A percentile compares a stretch with the other conserved stretches of the same genome.
phyloP scores from a whole-genome alignment of 495 filamentous ascomycete species.

The Neurospora tetrasperma region DNA sequence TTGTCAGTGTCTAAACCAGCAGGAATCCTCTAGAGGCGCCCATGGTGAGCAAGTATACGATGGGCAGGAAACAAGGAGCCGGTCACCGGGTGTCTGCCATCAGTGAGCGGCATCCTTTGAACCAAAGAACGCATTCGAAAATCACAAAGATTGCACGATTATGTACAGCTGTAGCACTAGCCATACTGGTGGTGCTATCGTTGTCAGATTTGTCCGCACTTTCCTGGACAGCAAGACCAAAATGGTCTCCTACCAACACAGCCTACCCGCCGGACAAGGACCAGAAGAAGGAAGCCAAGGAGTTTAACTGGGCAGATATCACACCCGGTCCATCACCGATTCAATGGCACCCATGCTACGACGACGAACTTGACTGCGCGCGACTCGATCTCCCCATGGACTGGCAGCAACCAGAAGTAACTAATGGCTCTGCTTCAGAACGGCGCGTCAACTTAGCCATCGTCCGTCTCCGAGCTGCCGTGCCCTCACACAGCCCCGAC shows the following conservation, averaged over 20 bases:
- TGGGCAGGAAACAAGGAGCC: background rate
- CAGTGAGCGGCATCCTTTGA: background rate
- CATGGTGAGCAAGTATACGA: background rate
- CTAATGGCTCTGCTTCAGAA: background rate
- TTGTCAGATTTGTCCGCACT: background rate
- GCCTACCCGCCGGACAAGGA: background rate
- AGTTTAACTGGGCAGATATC: conserved; percentile 23
- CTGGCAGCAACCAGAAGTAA: conserved; percentile 19
- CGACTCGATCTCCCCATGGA: conserved; percentile 38
- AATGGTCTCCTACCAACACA: background rate
- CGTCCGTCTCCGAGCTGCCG: conserved; percentile 34
- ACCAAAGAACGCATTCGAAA: background rate
- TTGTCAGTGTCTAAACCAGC: background rate
- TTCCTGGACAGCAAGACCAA: background rate
- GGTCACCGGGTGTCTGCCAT: background rate
- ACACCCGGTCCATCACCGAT: conserved; percentile 20
- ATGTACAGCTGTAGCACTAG: background rate
- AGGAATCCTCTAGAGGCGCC: background rate
- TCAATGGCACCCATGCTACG: conserved; percentile 26
- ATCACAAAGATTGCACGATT: background rate
- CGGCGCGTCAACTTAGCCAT: conserved; percentile 31
- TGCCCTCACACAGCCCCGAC: conserved; percentile 10
- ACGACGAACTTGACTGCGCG: conserved; percentile 27
- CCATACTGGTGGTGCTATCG: background rate
- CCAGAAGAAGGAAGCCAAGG: background rate